Percentiles rank a stretch among this genome's conserved stretches.
Evolutionary conservation across 495 filamentous ascomycete species (phyloP).

Genomic region (Penicillium roqueforti): DNA sequence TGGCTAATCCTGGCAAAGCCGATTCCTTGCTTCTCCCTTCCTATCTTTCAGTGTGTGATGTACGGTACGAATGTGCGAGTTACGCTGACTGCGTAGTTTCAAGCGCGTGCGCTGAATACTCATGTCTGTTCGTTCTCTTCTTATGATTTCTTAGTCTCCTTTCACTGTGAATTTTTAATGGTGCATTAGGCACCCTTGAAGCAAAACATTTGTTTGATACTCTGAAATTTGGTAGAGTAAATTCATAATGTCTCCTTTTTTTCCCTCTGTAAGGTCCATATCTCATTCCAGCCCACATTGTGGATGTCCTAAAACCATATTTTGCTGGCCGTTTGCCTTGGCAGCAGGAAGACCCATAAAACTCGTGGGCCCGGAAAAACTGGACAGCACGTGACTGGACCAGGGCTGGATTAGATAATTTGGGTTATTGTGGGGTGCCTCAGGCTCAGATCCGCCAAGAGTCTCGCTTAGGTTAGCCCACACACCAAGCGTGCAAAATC

Average conservation of each 20-base stretch:
- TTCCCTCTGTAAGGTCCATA: too few relatives aligned
- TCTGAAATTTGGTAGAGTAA: conserved; percentile 8
- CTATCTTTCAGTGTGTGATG: conserved; percentile 22
- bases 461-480: conserved; percentile 46
- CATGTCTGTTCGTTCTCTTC: conserved; percentile 26
- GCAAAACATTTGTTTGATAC: conserved; percentile 5
- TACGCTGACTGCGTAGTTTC: conserved; percentile 11
- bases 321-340: conserved; percentile 10
- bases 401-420: conserved; percentile 9
- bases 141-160: conserved; percentile 26
- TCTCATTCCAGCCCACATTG: conserved; percentile 6
- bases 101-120: conserved; percentile 14
- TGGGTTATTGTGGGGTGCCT: conserved; percentile 17
- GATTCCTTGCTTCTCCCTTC: conserved; percentile 14
- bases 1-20: not conserved
- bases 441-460: conserved; percentile 17
- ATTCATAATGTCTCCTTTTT: not conserved
- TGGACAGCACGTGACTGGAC: conserved; percentile 3
- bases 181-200: conserved; percentile 20
- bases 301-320: conserved; percentile 4
- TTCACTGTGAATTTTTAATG: conserved; percentile 26
- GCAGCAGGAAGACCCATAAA: conserved; percentile 8
- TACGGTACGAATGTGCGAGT: conserved; percentile 29
- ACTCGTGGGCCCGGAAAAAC: not conserved
- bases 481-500: conserved; percentile 48